A percentile compares a stretch with the other conserved stretches of the same genome.
Conservation (phyloP, 148 eudicot species). For the Arctostaphylos glauca region DNA sequence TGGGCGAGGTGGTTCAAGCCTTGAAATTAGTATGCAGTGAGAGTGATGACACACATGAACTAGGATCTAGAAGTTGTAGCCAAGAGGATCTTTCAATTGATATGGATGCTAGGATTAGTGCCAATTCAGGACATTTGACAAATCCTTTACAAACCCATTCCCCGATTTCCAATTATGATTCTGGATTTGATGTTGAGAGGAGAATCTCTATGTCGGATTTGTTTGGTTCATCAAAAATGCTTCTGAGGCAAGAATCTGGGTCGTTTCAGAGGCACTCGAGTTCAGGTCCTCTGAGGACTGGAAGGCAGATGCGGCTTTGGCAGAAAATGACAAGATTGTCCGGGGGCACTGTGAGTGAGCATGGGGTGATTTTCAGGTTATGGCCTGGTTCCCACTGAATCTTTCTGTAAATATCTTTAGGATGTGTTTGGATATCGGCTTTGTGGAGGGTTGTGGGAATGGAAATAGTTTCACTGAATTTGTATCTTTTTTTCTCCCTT, state of each 20-base stretch:
- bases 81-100: conserved; percentile 43
- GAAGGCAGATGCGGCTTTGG: conserved; percentile 47
- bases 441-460: background rate
- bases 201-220: conserved; percentile 52
- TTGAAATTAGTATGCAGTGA: conserved; percentile 74
- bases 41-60: conserved; percentile 47
- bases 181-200: conserved; percentile 52
- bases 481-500: background rate
- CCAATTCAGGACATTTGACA: conserved; percentile 26
- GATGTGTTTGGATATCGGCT: background rate
- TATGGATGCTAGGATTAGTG: conserved; percentile 34
- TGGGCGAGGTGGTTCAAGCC: conserved; percentile 99
- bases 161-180: conserved; percentile 34
- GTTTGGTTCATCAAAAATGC: conserved; percentile 33
- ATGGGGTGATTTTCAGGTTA: conserved; percentile 46
- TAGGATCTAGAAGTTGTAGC: conserved; percentile 46
- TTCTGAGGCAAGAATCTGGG: conserved; percentile 33
- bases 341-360: conserved; percentile 67
- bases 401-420: background rate
- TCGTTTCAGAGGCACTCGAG: conserved; percentile 62
- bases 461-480: background rate
- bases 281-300: conserved; percentile 61
- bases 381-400: conserved; percentile 62
- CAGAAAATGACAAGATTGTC: conserved; percentile 50
- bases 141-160: conserved; percentile 32